These are phyloP conservation scores for Marasmius tenuissimus DNA, from an alignment of 1,284 basidiomycete species.

Conservation along the genomic window DNA sequence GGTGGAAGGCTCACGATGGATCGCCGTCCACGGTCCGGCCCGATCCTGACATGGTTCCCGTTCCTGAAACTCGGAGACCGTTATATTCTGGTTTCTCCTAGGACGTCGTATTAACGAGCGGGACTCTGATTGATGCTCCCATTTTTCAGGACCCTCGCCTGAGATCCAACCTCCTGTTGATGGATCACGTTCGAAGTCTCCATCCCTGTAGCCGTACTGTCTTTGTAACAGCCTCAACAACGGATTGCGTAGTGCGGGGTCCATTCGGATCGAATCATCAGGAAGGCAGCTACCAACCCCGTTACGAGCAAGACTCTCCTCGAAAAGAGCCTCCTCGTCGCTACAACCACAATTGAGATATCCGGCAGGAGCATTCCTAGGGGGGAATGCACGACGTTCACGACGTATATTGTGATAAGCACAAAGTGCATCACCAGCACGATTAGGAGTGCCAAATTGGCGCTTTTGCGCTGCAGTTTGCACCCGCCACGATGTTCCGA, in stretches of 20 bases:
- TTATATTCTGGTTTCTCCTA: slow-evolving; percentile 3
- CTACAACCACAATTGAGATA: slow-evolving; percentile 83
- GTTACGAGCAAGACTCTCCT: slow-evolving; percentile 77
- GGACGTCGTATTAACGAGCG: slow-evolving; percentile 26
- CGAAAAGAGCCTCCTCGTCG: slow-evolving; percentile 78
- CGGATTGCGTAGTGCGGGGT: slow-evolving; percentile 77
- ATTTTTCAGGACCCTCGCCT: slow-evolving; percentile 57
- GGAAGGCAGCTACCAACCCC: slow-evolving; percentile 78
- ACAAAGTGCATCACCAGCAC: slow-evolving; percentile 81
- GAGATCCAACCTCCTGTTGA: slow-evolving; percentile 61
- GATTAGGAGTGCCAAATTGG: slow-evolving; percentile 76
- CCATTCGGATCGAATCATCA: slow-evolving; percentile 82
- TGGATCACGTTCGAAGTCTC: slow-evolving; percentile 75
- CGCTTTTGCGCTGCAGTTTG: slow-evolving; percentile 71
- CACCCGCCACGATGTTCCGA: slow-evolving; percentile 62
- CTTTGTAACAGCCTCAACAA: slow-evolving; percentile 67
- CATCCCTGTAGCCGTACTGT: slow-evolving; percentile 78
- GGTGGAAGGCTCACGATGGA: too few species aligned
- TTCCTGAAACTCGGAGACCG: too few species aligned
- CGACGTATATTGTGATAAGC: slow-evolving; percentile 85
- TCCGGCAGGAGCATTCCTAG: slow-evolving; percentile 76
- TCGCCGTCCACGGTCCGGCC: too few species aligned
- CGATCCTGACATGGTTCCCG: too few species aligned
- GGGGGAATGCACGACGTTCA: slow-evolving; percentile 72
- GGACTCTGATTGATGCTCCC: slow-evolving; percentile 65